Evolutionary conservation across 768 basidiomycete genomes (phyloP), one percentile per base, ranked within the genome.

Genomic region (Tylopilus vinaceipallidus): DNA sequence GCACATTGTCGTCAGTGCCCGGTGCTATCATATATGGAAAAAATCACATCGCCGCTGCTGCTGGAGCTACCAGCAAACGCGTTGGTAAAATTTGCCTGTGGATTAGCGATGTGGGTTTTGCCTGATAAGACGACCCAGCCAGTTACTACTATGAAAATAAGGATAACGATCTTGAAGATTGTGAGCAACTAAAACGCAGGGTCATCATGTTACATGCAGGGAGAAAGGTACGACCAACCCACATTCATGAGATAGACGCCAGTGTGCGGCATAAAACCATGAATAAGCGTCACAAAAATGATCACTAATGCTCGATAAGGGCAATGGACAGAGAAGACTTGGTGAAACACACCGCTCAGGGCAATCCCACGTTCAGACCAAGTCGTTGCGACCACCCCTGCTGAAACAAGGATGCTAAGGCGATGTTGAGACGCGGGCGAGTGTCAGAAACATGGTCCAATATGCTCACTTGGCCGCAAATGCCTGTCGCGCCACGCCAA

Each of bases 121-220:
- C 82, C 84, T 4, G 76, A 75, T 11, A 86, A 73, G 9, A 85
- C 84, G 20, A 79, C 79, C 70, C 81, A 78, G 3, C 82, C 81
- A 4, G 80, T 76, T 35, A 83, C 63, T 1, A 81, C 75, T 37
- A 86, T 64, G 51, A 83, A 74, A n/a, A 78, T 22, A 0, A 84
- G 68, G 41, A 83, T 77, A 13, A 70, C 45, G 5, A 78, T 75
- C 59, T 83, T 83, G 71, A 82, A 80, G 22, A 79, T 51, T 29
- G 78, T 72, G 33, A 83, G 64, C 16, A 63, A 59, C 81, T 63
- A 17, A 4, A 6, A 27, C n/a, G 12, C 0, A 0, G 1, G 34
- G 7, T 27, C 27, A 2, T 81, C 39, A n/a, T 26, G 16, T 6
- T 0, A 13, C 3, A 13, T 16, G 27, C 3, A 13, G 4, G 29